Evolutionary conservation across 2,329 filamentous ascomycete genomes (phyloP).

Genomic region (Cercospora beticola): DNA sequence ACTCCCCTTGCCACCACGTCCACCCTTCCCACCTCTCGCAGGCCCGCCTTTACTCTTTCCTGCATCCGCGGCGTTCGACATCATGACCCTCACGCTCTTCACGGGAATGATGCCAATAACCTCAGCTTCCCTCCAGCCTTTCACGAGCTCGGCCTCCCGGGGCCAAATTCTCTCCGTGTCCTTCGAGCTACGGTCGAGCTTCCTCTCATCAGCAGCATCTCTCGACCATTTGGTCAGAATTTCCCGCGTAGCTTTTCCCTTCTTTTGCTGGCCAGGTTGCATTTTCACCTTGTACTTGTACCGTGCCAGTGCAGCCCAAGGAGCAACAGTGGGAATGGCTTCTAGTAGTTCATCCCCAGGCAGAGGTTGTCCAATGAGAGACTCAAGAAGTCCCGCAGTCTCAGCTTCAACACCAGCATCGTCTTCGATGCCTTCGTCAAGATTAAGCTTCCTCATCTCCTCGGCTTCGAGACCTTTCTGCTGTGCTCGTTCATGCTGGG

Average conservation of each 20-base stretch:
- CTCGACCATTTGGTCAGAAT: slow-evolving; percentile 78
- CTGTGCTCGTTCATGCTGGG: slow-evolving; percentile 76
- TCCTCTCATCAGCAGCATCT: slow-evolving; percentile 55
- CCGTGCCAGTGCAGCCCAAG: slow-evolving; percentile 62
- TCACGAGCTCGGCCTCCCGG: slow-evolving; percentile 79
- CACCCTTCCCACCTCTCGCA: slow-evolving; percentile 33
- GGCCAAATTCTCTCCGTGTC: slow-evolving; percentile 77
- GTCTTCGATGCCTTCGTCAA: slow-evolving; percentile 54
- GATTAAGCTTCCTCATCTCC: slow-evolving; percentile 60
- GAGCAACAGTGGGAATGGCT: slow-evolving; percentile 62
- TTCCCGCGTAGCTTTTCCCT: slow-evolving; percentile 91
- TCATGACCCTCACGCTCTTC: slow-evolving; percentile 75
- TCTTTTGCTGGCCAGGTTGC: slow-evolving; percentile 85
- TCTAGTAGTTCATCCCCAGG: slow-evolving; percentile 78
- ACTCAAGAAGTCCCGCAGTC: slow-evolving; percentile 61
- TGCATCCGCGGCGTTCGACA: slow-evolving; percentile 52
- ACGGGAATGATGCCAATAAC: slow-evolving; percentile 78
- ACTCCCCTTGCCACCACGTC: slow-evolving; percentile 31
- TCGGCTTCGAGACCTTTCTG: slow-evolving; percentile 75
- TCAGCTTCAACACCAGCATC: slow-evolving; percentile 36
- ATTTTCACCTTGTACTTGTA: slow-evolving; percentile 95
- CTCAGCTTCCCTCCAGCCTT: slow-evolving; percentile 77
- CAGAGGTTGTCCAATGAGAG: slow-evolving; percentile 73
- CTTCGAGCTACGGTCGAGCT: slow-evolving; percentile 47
- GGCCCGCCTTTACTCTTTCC: slow-evolving; percentile 44